Evolutionary conservation across 352 stramenopile genomes (phyloP), one percentile per base, ranked within the genome.

Genomic region (Phytophthora rubi): DNA sequence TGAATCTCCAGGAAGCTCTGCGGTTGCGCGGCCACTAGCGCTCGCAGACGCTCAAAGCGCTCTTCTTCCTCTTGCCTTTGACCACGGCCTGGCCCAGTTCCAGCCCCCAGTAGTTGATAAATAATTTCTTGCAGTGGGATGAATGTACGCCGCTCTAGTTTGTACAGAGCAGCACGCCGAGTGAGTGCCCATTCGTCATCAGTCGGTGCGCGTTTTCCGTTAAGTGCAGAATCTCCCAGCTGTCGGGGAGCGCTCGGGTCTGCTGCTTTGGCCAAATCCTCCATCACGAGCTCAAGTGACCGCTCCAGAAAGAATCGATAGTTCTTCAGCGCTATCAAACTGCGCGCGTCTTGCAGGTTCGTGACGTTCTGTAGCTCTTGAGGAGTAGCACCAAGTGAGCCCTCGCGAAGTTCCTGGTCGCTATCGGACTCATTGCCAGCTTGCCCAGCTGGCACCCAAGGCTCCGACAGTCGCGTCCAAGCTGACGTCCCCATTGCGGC

Each of bases 271-370:
- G 49, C 33, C 21, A 92, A 59, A 55, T 88, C 72, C 6, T 83
- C 62, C 71, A 92, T 80, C 18, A 89, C 77, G 1, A 82, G 66
- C 18, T 75, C 72, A 16, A 94, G 70, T 8, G 82, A 79, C 30
- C 83, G 76, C 65, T 94, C 86, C 21, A 94, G 42, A 54, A 91
- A 94, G 52, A 91, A 90, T 0, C 86, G 82, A 62, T 91, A 94
- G 56, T 83, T 89, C 65, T 90, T 90, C 1, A 94, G 54, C 1
- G 86, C 86, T 10, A 86, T 51, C 32, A 91, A 32, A 65, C 81
- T 86, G 8, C 82, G 78, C 6, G 79, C 73, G 42, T 92, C 80
- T 35, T 86, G 80, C 42, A 86, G 55, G 10, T 59, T 79, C 7
- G 72, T 82, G 30, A 84, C 68, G 21, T 76, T 79, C 28, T 73